These are phyloP conservation scores for Calocybe indica DNA, from an alignment of 768 basidiomycete species.

Conservation along the genomic window DNA sequence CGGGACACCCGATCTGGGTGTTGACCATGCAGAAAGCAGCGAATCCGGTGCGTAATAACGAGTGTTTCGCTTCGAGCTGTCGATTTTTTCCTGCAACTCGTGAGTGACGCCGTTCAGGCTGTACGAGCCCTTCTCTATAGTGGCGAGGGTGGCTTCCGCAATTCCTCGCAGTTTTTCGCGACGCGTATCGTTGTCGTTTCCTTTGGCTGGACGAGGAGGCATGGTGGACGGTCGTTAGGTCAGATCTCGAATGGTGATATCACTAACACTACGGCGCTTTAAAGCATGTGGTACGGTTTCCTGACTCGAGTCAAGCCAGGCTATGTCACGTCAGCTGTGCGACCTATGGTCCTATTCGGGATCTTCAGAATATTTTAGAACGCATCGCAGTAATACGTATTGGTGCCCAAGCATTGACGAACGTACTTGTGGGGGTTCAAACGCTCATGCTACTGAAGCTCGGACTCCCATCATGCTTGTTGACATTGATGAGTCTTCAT, in stretches of 20 bases:
- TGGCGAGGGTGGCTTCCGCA: constrained; percentile 44
- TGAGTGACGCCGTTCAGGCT: constrained; percentile 20
- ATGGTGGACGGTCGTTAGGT: constrained; percentile 10
- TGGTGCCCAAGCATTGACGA: too few relatives aligned
- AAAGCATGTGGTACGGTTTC: too few relatives aligned
- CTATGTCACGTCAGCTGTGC: too few relatives aligned
- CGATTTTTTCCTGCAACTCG: constrained; percentile 18
- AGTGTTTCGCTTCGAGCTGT: constrained; percentile 34
- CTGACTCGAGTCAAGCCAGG: too few relatives aligned
- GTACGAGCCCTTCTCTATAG: constrained; percentile 38
- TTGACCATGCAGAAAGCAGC: constrained; percentile 41
- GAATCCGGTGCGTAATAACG: constrained; percentile 48
- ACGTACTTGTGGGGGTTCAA: too few relatives aligned
- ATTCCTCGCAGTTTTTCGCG: constrained; percentile 30
- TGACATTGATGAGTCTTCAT: too few relatives aligned
- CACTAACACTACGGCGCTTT: too few relatives aligned
- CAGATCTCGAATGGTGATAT: background rate
- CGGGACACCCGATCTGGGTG: constrained; percentile 30
- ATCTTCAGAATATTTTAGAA: too few relatives aligned
- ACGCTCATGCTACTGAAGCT: too few relatives aligned
- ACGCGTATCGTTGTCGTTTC: constrained; percentile 2
- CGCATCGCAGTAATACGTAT: too few relatives aligned
- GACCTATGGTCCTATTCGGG: too few relatives aligned
- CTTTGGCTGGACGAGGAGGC: constrained; percentile 18
- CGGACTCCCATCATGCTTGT: too few relatives aligned